Conservation (phyloP, 2,329 filamentous ascomycete genomes). For the Aureobasidium melanogenum region DNA sequence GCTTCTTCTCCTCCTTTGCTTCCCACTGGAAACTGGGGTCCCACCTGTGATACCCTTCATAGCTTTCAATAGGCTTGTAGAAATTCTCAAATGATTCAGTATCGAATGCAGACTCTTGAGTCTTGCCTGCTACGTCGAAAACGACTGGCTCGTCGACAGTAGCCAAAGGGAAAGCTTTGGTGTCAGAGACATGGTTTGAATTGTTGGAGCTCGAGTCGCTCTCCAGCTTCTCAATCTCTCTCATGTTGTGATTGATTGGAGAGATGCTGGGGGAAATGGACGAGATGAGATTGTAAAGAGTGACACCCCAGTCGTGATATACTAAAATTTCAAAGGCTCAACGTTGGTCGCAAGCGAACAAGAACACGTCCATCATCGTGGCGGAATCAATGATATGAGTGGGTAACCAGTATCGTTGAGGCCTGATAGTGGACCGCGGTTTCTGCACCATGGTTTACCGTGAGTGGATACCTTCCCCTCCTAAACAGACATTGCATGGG, state of each 20-base stretch:
- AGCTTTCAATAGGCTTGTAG: slow-evolving; percentile 46
- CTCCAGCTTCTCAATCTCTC: background rate
- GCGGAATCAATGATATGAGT: background rate
- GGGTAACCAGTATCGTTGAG: background rate
- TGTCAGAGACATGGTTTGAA: slow-evolving; percentile 2
- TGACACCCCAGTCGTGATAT: background rate
- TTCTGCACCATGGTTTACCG: background rate
- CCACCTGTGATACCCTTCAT: slow-evolving; percentile 52
- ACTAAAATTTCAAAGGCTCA: background rate
- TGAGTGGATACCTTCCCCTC: background rate
- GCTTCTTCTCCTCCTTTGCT: slow-evolving; percentile 45
- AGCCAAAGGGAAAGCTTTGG: slow-evolving; percentile 16
- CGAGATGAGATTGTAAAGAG: background rate
- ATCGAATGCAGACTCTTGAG: slow-evolving; percentile 24
- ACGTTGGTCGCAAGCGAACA: background rate
- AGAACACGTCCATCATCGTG: background rate
- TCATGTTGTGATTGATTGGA: background rate
- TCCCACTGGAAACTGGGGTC: slow-evolving; percentile 51
- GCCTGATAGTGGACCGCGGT: background rate
- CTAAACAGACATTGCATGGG: background rate
- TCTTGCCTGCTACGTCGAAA: slow-evolving; percentile 19
- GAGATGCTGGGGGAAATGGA: background rate
- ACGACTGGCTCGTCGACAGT: slow-evolving; percentile 15
- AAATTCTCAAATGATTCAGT: slow-evolving; percentile 27
- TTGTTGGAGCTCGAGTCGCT: slow-evolving; percentile 1